Percentiles rank a stretch among this genome's conserved stretches.
Conservation (phyloP, 306 rosid genomes). For the Dryas octopetala region DNA sequence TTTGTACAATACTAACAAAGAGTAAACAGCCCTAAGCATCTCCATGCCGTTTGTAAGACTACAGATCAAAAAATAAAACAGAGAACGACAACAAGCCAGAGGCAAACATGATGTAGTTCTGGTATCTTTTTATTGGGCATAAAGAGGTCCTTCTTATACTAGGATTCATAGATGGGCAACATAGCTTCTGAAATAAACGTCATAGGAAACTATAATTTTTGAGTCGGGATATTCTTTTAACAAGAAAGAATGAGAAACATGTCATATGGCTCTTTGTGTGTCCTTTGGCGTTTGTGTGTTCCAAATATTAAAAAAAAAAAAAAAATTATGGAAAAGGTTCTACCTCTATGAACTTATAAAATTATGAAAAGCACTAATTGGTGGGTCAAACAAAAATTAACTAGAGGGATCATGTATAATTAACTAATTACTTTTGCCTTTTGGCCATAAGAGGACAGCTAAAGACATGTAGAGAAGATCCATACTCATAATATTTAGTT, state of each 20-base stretch:
- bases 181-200: not conserved
- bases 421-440: not conserved
- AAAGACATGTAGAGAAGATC: not conserved
- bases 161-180: not conserved
- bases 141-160: not conserved
- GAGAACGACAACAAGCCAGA: not conserved
- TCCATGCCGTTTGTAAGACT: not conserved
- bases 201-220: not conserved
- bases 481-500: too few relatives aligned
- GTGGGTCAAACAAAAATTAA: not conserved
- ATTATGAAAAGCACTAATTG: not conserved
- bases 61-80: not conserved
- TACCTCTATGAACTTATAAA: not conserved
- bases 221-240: not conserved
- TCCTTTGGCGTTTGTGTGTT: not conserved
- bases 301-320: not conserved
- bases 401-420: not conserved
- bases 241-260: not conserved
- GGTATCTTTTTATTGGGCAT: not conserved
- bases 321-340: not conserved
- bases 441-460: not conserved
- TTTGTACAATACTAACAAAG: not conserved
- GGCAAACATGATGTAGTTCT: not conserved
- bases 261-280: too few relatives aligned
- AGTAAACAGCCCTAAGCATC: not conserved